Conservation (phyloP, 176 grass and related monocot genomes). For the Elymus sibiricus region DNA sequence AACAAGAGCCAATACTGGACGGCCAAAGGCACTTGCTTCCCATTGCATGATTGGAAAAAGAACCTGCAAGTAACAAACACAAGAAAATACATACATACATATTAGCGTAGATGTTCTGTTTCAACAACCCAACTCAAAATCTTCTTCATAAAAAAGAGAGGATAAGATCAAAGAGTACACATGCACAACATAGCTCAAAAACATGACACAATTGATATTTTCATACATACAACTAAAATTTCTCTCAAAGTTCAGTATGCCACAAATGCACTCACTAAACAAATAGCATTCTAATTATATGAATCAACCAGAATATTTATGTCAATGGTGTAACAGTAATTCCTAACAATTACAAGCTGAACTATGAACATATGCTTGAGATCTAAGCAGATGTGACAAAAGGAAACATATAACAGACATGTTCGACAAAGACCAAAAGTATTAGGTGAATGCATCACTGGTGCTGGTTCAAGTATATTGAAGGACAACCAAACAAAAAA, state of each 20-base stretch:
- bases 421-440: not conserved
- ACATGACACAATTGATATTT: not conserved
- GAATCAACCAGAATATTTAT: conserved; percentile 3
- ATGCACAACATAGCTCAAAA: conserved; percentile 13
- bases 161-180: not conserved
- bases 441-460: not conserved
- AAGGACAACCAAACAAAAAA: not conserved
- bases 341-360: not conserved
- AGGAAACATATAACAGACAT: not conserved
- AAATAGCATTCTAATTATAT: not conserved
- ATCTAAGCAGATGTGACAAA: not conserved
- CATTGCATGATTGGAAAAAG: conserved; percentile 92
- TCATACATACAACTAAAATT: not conserved
- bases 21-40: conserved; percentile 95
- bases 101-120: not conserved
- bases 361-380: not conserved
- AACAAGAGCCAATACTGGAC: conserved; percentile 77
- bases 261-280: not conserved
- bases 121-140: not conserved
- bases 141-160: not conserved
- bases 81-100: not conserved
- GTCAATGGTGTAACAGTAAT: not conserved
- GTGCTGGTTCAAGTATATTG: not conserved
- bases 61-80: conserved; percentile 39
- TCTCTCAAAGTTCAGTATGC: not conserved